A percentile compares a stretch with the other conserved stretches of the same genome.
phyloP scores from a whole-genome alignment of 2,329 filamentous ascomycete genomes.

The Lizonia empirigonia region DNA sequence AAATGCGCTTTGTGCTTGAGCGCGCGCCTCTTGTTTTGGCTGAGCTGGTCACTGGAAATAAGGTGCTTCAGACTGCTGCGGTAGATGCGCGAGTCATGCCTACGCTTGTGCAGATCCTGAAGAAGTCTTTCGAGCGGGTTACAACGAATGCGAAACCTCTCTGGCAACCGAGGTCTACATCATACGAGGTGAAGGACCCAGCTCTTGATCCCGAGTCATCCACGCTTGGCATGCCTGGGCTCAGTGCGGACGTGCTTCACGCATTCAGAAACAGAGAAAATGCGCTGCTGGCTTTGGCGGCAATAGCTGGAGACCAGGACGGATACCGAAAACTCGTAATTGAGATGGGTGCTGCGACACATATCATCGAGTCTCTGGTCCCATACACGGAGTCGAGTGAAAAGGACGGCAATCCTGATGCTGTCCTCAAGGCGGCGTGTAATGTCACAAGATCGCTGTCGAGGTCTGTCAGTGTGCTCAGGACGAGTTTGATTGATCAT shows the following conservation, averaged over 20 bases:
- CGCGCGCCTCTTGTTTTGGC: slow-evolving; percentile 77
- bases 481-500: slow-evolving; percentile 86
- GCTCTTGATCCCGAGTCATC: slow-evolving; percentile 41
- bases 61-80: slow-evolving; percentile 79
- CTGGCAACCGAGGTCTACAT: slow-evolving; percentile 57
- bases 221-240: slow-evolving; percentile 39
- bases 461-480: slow-evolving; percentile 79
- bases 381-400: slow-evolving; percentile 57
- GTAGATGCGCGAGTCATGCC: slow-evolving; percentile 71
- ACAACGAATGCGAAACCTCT: slow-evolving; percentile 56
- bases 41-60: slow-evolving; percentile 77
- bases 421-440: slow-evolving; percentile 84
- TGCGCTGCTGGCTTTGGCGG: slow-evolving; percentile 78
- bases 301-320: slow-evolving; percentile 80
- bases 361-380: slow-evolving; percentile 82
- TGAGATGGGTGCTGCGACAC: slow-evolving; percentile 78
- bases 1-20: slow-evolving; percentile 39
- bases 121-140: slow-evolving; percentile 68
- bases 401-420: slow-evolving; percentile 74
- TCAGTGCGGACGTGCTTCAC: slow-evolving; percentile 64
- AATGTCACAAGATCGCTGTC: slow-evolving; percentile 80
- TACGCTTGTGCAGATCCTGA: slow-evolving; percentile 67
- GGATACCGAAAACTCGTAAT: slow-evolving; percentile 82
- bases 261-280: slow-evolving; percentile 77
- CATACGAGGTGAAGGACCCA: slow-evolving; percentile 32